A percentile compares a stretch with the other conserved stretches of the same genome.
These are phyloP conservation scores for Marasmius sp. DNA, from an alignment of 1,284 basidiomycete genomes.

Conservation along the genomic window DNA sequence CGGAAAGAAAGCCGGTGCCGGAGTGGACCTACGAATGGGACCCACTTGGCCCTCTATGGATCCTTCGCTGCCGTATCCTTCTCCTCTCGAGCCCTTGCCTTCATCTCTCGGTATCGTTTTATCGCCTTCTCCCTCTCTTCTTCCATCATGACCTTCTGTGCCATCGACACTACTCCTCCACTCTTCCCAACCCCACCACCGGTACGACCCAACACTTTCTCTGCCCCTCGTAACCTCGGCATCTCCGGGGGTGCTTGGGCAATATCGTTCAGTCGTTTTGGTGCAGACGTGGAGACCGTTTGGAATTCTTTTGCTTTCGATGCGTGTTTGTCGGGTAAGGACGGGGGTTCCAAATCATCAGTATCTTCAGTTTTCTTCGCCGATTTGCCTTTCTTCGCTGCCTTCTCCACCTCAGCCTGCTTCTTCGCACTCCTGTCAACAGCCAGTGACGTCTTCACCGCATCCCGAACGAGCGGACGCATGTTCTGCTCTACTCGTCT, in stretches of 20 bases:
- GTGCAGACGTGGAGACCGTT: conserved; percentile 50
- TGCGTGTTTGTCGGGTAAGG: conserved; percentile 24
- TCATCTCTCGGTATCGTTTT: conserved; percentile 65
- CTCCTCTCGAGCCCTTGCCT: conserved; percentile 35
- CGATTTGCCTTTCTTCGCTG: conserved; percentile 12
- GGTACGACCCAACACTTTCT: neutral
- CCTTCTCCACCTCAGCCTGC: conserved; percentile 29
- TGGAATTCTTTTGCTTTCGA: conserved; percentile 55
- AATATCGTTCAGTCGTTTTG: conserved; percentile 68
- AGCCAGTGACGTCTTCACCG: conserved; percentile 57
- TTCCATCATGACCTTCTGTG: conserved; percentile 74
- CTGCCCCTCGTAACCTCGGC: conserved; percentile 24
- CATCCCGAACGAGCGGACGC: conserved; percentile 59
- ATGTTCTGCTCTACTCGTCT: conserved; percentile 74
- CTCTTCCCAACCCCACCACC: conserved; percentile 21
- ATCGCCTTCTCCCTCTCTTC: conserved; percentile 70
- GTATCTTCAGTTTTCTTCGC: conserved; percentile 12
- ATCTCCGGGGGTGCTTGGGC: conserved; percentile 64
- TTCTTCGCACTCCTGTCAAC: conserved; percentile 46
- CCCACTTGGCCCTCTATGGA: neutral
- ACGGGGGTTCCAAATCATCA: conserved; percentile 13
- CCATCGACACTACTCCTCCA: conserved; percentile 63
- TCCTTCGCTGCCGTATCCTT: neutral
- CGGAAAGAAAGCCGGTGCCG: neutral
- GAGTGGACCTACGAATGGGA: too few relatives aligned